phyloP scores from a whole-genome alignment of 306 rosid species.

The Fragaria iinumae region DNA sequence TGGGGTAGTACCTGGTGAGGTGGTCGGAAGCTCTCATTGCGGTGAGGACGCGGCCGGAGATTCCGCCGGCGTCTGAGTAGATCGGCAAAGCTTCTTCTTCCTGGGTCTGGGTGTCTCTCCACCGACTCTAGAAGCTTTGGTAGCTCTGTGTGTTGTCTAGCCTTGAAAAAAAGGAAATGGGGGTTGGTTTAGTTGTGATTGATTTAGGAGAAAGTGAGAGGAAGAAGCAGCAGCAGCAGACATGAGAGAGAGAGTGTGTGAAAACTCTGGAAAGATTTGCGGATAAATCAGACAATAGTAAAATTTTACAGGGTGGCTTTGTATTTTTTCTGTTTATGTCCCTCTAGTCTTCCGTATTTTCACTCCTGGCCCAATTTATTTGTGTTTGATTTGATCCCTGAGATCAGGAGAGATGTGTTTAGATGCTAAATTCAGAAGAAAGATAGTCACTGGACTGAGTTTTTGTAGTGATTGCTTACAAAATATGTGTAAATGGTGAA shows the following conservation, averaged over 20 bases:
- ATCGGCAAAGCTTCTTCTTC: slow-evolving; percentile 13
- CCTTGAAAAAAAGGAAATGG: slow-evolving; percentile 30
- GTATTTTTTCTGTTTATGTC: neutral
- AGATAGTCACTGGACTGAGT: neutral
- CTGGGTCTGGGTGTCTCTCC: slow-evolving; percentile 20
- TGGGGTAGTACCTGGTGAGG: slow-evolving; percentile 19
- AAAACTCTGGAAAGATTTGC: neutral
- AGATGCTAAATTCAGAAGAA: neutral
- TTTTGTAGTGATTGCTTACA: neutral
- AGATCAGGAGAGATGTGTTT: neutral
- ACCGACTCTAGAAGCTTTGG: slow-evolving; percentile 28
- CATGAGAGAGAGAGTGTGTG: neutral
- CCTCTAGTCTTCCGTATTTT: neutral
- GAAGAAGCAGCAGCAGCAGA: neutral
- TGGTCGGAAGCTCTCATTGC: slow-evolving; percentile 27
- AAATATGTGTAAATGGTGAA: neutral
- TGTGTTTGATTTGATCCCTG: neutral
- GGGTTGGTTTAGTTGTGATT: slow-evolving; percentile 29
- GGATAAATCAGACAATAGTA: slow-evolving; percentile 9
- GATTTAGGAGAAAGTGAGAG: slow-evolving; percentile 16
- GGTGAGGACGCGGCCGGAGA: slow-evolving; percentile 17
- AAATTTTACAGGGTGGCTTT: neutral
- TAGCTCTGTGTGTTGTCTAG: slow-evolving; percentile 33
- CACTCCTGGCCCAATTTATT: neutral
- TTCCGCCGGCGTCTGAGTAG: slow-evolving; percentile 28